Base-by-base conservation (phyloP, 305 asterid species). In the Rubia tinctorum region DNA sequence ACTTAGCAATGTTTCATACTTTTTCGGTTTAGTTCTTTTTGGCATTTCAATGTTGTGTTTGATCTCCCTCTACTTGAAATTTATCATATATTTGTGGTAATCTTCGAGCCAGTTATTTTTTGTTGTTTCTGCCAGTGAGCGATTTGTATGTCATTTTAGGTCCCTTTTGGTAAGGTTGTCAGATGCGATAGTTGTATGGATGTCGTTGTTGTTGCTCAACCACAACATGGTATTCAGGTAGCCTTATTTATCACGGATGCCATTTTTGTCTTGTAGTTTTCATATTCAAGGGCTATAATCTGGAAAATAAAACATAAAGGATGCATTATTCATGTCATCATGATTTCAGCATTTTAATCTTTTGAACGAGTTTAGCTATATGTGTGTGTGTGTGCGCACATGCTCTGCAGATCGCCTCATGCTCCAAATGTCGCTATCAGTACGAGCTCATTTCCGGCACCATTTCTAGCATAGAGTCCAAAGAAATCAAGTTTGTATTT, bases 171-270 rank as follows among this genome's bases (percentile, higher is more conserved):
- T 81, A 95, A 87, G 82, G 96, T 95, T 53, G 95, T 95, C 73
- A 80, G 88, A 65, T 95, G 99, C 87, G 98, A 98, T 39, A 88
- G 83, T 82, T 92, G 99, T 81, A 84, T 81, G 89, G 77, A 90
- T 80, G 93, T 98, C 27, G 81, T 88, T 69, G 85, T 93, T 67
- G 99, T 94, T 20, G 88, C 97, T 79, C 99, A 92, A 82, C 99
- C 98, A 70, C 99, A 92, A 78, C 88, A 95, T 82, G 98, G 99
- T 73, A 78, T 89, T 86, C 98, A 95, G 98, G 99, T 81, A 89
- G 63, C 87, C 81, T 73, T 2, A 71, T 64, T 27, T 53, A 7
- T 18, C n/a, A 53, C 3, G 11, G 2, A 4, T 55, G 10, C 61
- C 61, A 1, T 22, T 22, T 59, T 59, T 59, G 37, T 20, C 63